These are phyloP conservation scores for Cercospora sp. DNA, from an alignment of 2,329 filamentous ascomycete species.

Conservation along the genomic window DNA sequence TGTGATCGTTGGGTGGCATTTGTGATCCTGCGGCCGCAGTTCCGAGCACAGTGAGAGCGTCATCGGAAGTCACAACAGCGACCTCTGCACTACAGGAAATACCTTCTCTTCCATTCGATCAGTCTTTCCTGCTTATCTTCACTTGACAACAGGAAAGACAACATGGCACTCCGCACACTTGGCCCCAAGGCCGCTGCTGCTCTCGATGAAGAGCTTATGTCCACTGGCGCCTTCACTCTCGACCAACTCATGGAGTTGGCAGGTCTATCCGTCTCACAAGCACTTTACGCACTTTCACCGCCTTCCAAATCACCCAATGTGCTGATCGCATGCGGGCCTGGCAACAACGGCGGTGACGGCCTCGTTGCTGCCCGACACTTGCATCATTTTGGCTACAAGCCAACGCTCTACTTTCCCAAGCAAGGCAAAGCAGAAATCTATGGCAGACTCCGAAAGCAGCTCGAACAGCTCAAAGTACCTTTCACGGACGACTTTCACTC, in stretches of 20 bases:
- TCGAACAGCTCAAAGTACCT: slow-evolving; percentile 77
- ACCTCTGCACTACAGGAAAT: neutral
- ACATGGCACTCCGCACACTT: slow-evolving; percentile 58
- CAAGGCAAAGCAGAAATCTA: slow-evolving; percentile 88
- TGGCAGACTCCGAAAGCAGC: slow-evolving; percentile 80
- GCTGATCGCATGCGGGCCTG: slow-evolving; percentile 87
- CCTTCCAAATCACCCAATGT: slow-evolving; percentile 68
- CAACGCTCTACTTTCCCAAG: slow-evolving; percentile 90
- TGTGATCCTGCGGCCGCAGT: neutral
- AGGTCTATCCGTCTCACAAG: slow-evolving; percentile 88
- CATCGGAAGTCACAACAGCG: slow-evolving; percentile 1
- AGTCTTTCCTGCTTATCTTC: neutral
- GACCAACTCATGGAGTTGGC: slow-evolving; percentile 98
- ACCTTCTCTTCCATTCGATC: neutral
- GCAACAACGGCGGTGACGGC: slow-evolving; percentile 80
- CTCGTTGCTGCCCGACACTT: slow-evolving; percentile 92
- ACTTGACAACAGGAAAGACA: neutral
- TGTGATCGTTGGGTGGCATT: neutral
- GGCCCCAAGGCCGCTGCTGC: slow-evolving; percentile 83
- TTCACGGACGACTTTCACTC: slow-evolving; percentile 78
- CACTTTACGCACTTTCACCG: slow-evolving; percentile 83
- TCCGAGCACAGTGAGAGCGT: slow-evolving; percentile 1
- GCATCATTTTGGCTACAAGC: slow-evolving; percentile 85
- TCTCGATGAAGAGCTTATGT: slow-evolving; percentile 93
- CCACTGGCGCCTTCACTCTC: slow-evolving; percentile 79